These are phyloP conservation scores for Rutstroemia sp. DNA, from an alignment of 2,329 filamentous ascomycete species.

Conservation along the genomic window DNA sequence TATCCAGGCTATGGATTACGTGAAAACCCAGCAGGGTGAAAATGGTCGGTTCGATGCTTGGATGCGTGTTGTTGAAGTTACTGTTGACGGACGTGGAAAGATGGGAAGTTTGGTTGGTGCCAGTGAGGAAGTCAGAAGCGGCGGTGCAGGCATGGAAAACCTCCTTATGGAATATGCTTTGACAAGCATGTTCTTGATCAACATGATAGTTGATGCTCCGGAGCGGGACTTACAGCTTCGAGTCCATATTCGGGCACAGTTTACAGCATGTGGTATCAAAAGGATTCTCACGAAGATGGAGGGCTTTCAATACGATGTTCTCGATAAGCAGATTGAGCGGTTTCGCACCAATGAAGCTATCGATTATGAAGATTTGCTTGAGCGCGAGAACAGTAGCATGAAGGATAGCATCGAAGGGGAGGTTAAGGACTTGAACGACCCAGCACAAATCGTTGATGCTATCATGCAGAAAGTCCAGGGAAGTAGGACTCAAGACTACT, in stretches of 20 bases:
- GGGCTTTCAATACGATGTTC: slow-evolving; percentile 93
- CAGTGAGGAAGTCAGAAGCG: slow-evolving; percentile 90
- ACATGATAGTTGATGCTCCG: slow-evolving; percentile 90
- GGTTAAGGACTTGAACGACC: slow-evolving; percentile 86
- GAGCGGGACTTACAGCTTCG: slow-evolving; percentile 83
- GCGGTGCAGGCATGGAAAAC: slow-evolving; percentile 98
- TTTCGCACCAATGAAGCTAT: slow-evolving; percentile 93
- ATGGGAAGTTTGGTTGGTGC: slow-evolving; percentile 97
- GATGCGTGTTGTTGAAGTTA: slow-evolving; percentile 98
- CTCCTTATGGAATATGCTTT: slow-evolving; percentile 98
- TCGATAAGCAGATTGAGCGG: slow-evolving; percentile 95
- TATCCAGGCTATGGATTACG: slow-evolving; percentile 83
- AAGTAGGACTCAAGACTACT: slow-evolving; percentile 87
- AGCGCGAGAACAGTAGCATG: slow-evolving; percentile 83
- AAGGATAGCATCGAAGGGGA: slow-evolving; percentile 64
- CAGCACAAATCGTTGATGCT: slow-evolving; percentile 86
- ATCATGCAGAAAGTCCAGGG: slow-evolving; percentile 80
- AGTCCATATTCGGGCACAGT: slow-evolving; percentile 91
- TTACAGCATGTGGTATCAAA: slow-evolving; percentile 92
- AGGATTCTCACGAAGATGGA: slow-evolving; percentile 95
- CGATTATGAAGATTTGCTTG: slow-evolving; percentile 95
- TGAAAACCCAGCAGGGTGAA: slow-evolving; percentile 81
- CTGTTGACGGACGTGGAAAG: slow-evolving; percentile 92
- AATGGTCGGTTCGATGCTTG: slow-evolving; percentile 95
- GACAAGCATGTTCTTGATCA: slow-evolving; percentile 87